Conservation (phyloP, 1,139 yeast species). For the Yamadazyma trypodendri region DNA sequence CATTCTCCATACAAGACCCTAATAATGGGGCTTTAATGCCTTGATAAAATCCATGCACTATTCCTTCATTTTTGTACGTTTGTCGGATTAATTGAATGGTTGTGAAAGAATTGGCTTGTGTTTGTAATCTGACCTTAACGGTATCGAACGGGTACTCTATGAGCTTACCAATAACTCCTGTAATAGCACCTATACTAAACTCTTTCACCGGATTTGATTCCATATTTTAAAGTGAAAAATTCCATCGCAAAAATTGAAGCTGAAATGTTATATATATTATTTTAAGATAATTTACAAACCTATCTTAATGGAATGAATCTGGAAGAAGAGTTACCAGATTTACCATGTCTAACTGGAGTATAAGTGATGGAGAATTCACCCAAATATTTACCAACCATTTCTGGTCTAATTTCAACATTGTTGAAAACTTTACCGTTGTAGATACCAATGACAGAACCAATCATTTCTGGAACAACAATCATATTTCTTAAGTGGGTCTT, state of each 20-base stretch:
- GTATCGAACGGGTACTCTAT: slow-evolving; percentile 94
- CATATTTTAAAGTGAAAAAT: background rate
- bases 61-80: slow-evolving; percentile 67
- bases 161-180: slow-evolving; percentile 83
- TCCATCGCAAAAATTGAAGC: background rate
- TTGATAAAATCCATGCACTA: slow-evolving; percentile 47
- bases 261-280: slow-evolving; percentile 4
- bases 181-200: slow-evolving; percentile 46
- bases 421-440: slow-evolving; percentile 99
- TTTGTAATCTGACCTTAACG: slow-evolving; percentile 80
- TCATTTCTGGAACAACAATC: slow-evolving; percentile 99
- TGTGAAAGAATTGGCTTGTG: slow-evolving; percentile 35
- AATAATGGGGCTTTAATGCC: slow-evolving; percentile 79
- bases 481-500: slow-evolving; percentile 99
- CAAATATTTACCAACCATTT: slow-evolving; percentile 99
- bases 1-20: slow-evolving; percentile 88
- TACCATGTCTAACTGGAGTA: slow-evolving; percentile 99
- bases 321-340: slow-evolving; percentile 94
- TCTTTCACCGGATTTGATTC: slow-evolving; percentile 31
- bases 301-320: slow-evolving; percentile 71
- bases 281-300: slow-evolving; percentile 10
- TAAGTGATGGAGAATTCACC: slow-evolving; percentile 99
- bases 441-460: slow-evolving; percentile 97
- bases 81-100: slow-evolving; percentile 60
- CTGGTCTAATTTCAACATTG: slow-evolving; percentile 98